Evolutionary conservation across 129 eudicot species (phyloP).

Genomic region (Dittrichia graveolens): DNA sequence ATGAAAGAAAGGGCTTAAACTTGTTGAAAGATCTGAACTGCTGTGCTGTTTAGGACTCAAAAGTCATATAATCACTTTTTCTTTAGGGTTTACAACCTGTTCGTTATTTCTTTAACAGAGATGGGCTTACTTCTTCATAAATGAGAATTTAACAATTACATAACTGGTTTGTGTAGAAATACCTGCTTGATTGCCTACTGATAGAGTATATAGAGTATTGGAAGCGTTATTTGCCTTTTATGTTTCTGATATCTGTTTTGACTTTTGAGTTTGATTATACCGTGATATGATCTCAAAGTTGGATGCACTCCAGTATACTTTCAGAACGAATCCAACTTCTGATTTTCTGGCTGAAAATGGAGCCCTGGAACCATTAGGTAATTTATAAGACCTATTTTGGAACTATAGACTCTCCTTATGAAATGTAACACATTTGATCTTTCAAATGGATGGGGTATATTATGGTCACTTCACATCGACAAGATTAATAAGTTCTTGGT

Average conservation of each 20-base stretch:
- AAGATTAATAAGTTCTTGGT: constrained; percentile 2
- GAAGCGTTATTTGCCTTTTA: background rate
- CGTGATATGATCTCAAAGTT: background rate
- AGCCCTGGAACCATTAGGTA: background rate
- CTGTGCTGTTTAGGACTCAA: background rate
- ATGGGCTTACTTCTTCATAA: too few species aligned
- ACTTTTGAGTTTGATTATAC: background rate
- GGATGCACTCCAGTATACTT: background rate
- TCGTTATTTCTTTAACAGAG: constrained; percentile 1
- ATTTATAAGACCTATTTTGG: background rate
- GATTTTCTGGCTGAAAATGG: background rate
- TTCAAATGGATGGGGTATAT: background rate
- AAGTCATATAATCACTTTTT: background rate
- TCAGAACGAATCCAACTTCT: background rate
- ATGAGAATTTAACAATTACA: too few species aligned
- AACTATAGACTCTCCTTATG: constrained; percentile 7
- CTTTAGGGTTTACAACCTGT: too few species aligned
- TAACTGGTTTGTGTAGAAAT: too few species aligned
- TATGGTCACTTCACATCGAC: background rate
- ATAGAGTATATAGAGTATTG: too few species aligned
- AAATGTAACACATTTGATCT: background rate
- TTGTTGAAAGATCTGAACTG: constrained; percentile 13
- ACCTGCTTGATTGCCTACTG: too few species aligned
- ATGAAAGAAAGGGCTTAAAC: background rate
- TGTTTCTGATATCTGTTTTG: background rate